Conservation (phyloP, 257 asterid species). For the Fraxinus quadrangulata region DNA sequence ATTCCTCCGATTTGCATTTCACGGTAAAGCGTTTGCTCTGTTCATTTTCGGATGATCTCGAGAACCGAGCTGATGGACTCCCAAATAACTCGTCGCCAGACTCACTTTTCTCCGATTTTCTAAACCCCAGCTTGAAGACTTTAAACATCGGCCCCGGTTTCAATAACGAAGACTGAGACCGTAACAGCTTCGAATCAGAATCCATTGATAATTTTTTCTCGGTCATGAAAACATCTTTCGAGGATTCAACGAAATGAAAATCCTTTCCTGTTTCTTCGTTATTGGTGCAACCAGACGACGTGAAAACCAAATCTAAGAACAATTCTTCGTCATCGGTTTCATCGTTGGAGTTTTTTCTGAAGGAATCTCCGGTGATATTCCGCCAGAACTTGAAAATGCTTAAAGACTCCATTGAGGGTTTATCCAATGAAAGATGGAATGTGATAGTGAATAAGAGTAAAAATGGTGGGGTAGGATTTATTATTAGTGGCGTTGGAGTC, state of each 20-base stretch:
- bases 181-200: conserved; percentile 39
- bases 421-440: neutral
- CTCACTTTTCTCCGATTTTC: conserved; percentile 35
- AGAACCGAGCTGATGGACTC: conserved; percentile 35
- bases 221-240: conserved; percentile 42
- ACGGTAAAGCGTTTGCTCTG: conserved; percentile 40
- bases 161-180: conserved; percentile 49
- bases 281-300: conserved; percentile 33
- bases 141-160: conserved; percentile 59
- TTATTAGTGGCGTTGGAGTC: neutral
- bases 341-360: conserved; percentile 28
- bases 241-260: conserved; percentile 43
- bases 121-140: conserved; percentile 44
- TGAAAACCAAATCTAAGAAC: conserved; percentile 67
- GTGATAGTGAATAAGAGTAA: neutral
- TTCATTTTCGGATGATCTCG: conserved; percentile 37
- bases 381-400: conserved; percentile 67
- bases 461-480: neutral
- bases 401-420: conserved; percentile 54
- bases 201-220: conserved; percentile 33
- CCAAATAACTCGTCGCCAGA: conserved; percentile 31
- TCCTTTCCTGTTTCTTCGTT: conserved; percentile 29
- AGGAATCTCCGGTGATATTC: conserved; percentile 33
- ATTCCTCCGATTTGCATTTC: conserved; percentile 30
- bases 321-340: conserved; percentile 63